Conservation (phyloP, 495 filamentous ascomycete species). For the Talaromyces borbonicus region DNA sequence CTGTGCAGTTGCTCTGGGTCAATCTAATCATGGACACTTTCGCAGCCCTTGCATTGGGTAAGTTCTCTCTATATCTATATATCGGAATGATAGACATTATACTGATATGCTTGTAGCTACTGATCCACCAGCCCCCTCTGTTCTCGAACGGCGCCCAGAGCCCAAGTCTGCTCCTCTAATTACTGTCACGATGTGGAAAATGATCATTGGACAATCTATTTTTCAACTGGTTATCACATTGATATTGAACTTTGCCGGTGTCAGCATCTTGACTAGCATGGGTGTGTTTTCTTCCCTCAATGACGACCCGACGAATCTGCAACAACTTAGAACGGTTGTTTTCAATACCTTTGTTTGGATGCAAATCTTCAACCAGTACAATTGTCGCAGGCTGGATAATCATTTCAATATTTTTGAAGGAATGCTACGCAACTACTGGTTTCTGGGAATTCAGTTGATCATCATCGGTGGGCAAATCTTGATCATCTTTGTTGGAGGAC, state of each 20-base stretch:
- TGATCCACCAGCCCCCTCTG: conserved; percentile 59
- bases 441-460: conserved; percentile 68
- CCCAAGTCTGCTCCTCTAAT: conserved; percentile 69
- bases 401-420: conserved; percentile 85
- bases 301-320: conserved; percentile 30
- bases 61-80: background rate
- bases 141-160: conserved; percentile 68
- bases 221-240: conserved; percentile 76
- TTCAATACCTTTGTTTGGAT: conserved; percentile 95
- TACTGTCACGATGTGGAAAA: conserved; percentile 82
- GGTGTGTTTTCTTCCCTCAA: conserved; percentile 5
- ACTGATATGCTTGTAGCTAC: conserved; percentile 42
- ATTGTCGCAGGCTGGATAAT: conserved; percentile 81
- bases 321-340: conserved; percentile 56
- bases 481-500: conserved; percentile 69
- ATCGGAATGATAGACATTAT: background rate
- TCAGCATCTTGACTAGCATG: conserved; percentile 40
- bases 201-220: conserved; percentile 79
- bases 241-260: conserved; percentile 65
- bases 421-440: conserved; percentile 68
- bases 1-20: conserved; percentile 84
- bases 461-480: conserved; percentile 75
- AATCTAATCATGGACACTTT: conserved; percentile 96
- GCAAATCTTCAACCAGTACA: conserved; percentile 88
- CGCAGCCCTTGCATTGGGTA: conserved; percentile 69